Evolutionary conservation across 257 asterid genomes (phyloP), one percentile per base, ranked within the genome.

Genomic region (Scutellaria baicalensis): DNA sequence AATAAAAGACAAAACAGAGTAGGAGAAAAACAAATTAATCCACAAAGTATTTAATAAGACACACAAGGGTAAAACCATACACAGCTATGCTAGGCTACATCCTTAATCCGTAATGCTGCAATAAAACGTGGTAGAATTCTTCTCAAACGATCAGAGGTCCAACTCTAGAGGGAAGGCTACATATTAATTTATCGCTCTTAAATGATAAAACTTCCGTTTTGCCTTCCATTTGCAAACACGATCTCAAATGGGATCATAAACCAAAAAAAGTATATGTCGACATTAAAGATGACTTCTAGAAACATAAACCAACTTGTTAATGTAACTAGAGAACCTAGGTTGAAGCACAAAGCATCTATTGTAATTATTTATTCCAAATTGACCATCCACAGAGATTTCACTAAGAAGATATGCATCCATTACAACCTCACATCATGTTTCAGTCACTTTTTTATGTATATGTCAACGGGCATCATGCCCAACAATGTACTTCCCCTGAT

Each of bases 401-500:
- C 10, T 42, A 55, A 16, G 59, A 72, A 18, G 60, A 40, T 40
- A 31, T 35, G 18, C 52, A 61, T 23, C 38, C 52, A 31, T 14
- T 40, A 52, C 63, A 68, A 55, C 6, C 35, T 47, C 8, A 65
- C 20, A 49, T 36, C 14, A 52, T 36, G 27, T 43, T 57, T 56
- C 48, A 27, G 64, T 57, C 58, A n/a, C 57, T 8, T 42, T 16
- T 57, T n/a, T 0, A 51, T 35, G 44, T 12, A 39, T 20, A 18
- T 60, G 48, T 31, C 81, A 40, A 68, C 45, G 2, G 77, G 85
- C 42, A 74, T 50, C 75, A 81, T 75, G 57, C 60, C 89, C 20
- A 80, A 66, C 75, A 83, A 16, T 76, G 82, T 23, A 75, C 47
- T 14, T 86, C 83, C 62, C 75, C 80, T 49, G 84, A 75, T 13